Evolutionary conservation across 768 basidiomycete species (phyloP), one percentile per base, ranked within the genome.

Genomic region (Rhodosporidiobolus sp.): DNA sequence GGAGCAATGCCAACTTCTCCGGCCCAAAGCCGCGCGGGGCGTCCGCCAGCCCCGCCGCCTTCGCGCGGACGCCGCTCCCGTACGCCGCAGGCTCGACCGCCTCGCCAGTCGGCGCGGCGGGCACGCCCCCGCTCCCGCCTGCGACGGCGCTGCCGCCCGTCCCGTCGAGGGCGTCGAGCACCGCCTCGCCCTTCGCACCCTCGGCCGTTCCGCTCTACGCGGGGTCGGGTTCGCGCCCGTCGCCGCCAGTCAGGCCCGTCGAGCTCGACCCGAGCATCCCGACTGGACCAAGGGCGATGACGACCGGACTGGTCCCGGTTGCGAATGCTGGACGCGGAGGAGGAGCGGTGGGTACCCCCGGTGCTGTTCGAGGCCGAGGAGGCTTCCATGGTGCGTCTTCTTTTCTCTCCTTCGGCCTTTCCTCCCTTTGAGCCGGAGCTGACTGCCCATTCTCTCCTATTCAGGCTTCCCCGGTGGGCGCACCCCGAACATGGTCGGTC

Each of bases 231-330:
- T 59, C 62, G 45, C 49, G 71, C 1, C 71, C 71, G 6, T 60
- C 57, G 2, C 71, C 71, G 35, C 71, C 71, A 6, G 58, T 72
- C 16, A 11, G 71, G 32, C 71, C 71, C 9, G 50, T 68, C 49
- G 71, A 72, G 57, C 52, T 72, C 26, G 66, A 67, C 49, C 65
- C 65, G 12, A 46, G 46, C 19, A 58, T 72, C 11, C 71, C 71
- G 55, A 72, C 71, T 12, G 71, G 66, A 0, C 71, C 71, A 32
- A 67, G 63, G 46, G 65, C 71, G 30, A 72, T 72, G 71, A 35
- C 60, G 43, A 7, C 46, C 3, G 70, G 64, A 3, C 22, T 63
- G 4, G 49, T 58, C 0, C 50, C 70, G 22, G 59, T 57, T 14
- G 65, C 57, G 34, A 43, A 38, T 26, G 49, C 28, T 26, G n/a